phyloP scores from a whole-genome alignment of 495 filamentous ascomycete species.

The Trichoderma virens region DNA sequence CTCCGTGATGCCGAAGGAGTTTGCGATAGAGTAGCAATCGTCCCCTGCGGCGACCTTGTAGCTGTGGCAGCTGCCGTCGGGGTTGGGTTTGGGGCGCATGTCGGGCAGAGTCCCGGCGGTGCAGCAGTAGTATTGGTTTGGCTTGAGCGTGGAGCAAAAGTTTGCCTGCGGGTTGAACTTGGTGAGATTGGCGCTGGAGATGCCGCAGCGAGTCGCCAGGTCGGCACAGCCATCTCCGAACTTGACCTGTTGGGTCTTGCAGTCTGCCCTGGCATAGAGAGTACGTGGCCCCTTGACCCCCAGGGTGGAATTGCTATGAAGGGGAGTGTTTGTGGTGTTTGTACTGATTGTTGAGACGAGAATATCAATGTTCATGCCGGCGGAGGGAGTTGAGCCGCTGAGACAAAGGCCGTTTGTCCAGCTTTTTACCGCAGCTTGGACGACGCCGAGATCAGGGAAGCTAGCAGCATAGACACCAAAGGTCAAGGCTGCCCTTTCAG shows the following conservation, averaged over 20 bases:
- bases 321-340: not conserved
- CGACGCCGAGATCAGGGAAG: slow-evolving; percentile 22
- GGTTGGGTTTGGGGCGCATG: slow-evolving; percentile 29
- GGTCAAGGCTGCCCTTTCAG: slow-evolving; percentile 21
- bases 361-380: slow-evolving; percentile 13
- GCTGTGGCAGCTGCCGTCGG: slow-evolving; percentile 33
- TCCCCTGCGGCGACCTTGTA: slow-evolving; percentile 30
- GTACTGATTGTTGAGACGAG: slow-evolving; percentile 12
- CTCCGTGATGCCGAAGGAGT: slow-evolving; percentile 24
- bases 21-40: slow-evolving; percentile 22
- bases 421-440: slow-evolving; percentile 25
- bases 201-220: slow-evolving; percentile 34
- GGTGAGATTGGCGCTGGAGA: slow-evolving; percentile 28
- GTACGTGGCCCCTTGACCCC: no score
- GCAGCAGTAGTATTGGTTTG: slow-evolving; percentile 40
- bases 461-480: slow-evolving; percentile 28
- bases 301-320: no score
- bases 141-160: slow-evolving; percentile 27
- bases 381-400: slow-evolving; percentile 11
- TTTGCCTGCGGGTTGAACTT: slow-evolving; percentile 28
- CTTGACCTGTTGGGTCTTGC: slow-evolving; percentile 18
- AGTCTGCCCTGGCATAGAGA: slow-evolving; percentile 9
- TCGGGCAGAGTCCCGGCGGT: slow-evolving; percentile 30
- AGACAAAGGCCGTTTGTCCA: slow-evolving; percentile 31
- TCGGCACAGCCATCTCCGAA: slow-evolving; percentile 31